Evolutionary conservation across 140 eudicot genomes (phyloP).

Genomic region (Stevia rebaudiana): DNA sequence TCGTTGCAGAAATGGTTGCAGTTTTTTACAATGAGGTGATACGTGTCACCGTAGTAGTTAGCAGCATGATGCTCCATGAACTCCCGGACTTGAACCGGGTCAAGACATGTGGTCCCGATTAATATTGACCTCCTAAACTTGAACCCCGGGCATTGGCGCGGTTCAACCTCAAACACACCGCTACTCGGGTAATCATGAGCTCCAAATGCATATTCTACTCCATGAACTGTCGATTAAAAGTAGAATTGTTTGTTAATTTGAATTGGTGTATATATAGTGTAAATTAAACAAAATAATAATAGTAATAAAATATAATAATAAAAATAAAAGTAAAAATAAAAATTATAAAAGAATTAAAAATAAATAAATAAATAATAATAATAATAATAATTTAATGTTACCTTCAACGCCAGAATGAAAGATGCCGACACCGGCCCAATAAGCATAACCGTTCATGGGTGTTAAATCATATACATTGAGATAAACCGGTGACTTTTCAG

Average conservation of each 20-base stretch:
- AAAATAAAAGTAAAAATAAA: neutral
- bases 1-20: constrained; percentile 79
- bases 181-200: constrained; percentile 73
- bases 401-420: constrained; percentile 87
- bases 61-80: constrained; percentile 62
- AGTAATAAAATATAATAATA: too few species aligned
- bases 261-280: too few species aligned
- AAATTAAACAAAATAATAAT: too few species aligned
- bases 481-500: constrained; percentile 60
- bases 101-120: constrained; percentile 64
- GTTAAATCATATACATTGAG: constrained; percentile 83
- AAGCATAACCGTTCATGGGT: constrained; percentile 72
- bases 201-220: constrained; percentile 76
- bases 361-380: too few species aligned
- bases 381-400: too few species aligned
- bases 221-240: constrained; percentile 49
- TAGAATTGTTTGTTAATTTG: neutral
- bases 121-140: constrained; percentile 65
- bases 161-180: constrained; percentile 75
- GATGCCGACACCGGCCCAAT: constrained; percentile 87
- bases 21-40: constrained; percentile 69
- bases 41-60: constrained; percentile 59
- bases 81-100: constrained; percentile 48
- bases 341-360: too few species aligned
- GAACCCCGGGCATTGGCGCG: constrained; percentile 77